Conservation (phyloP, 768 basidiomycete genomes). For the Flagelloscypha sp. region DNA sequence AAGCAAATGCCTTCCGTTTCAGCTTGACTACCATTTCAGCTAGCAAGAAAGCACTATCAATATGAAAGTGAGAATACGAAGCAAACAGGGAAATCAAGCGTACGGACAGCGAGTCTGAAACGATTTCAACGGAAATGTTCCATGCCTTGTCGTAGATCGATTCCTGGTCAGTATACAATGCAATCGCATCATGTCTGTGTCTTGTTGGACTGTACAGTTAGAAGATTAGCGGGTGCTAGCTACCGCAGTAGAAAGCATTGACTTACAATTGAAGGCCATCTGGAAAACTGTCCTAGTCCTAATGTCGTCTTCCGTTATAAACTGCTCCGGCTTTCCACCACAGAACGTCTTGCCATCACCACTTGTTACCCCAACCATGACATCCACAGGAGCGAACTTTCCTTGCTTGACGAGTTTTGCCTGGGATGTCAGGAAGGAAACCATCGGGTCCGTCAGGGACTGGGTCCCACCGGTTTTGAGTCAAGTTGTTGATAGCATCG, state of each 20-base stretch:
- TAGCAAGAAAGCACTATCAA: too few relatives aligned
- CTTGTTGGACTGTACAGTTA: constrained; percentile 29
- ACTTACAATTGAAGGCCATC: constrained; percentile 29
- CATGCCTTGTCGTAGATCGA: constrained; percentile 31
- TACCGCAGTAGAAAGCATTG: background rate
- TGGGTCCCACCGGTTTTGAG: constrained; percentile 7
- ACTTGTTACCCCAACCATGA: constrained; percentile 34
- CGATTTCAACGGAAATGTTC: constrained; percentile 32
- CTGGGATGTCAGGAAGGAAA: constrained; percentile 12
- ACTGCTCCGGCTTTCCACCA: constrained; percentile 25
- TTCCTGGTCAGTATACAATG: too few relatives aligned
- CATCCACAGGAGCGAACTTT: constrained; percentile 24
- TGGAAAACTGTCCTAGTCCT: constrained; percentile 17
- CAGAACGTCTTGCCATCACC: constrained; percentile 36
- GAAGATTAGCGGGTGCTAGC: too few relatives aligned
- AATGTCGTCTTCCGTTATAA: constrained; percentile 27
- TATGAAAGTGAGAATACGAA: too few relatives aligned
- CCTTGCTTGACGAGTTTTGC: constrained; percentile 13
- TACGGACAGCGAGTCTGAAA: constrained; percentile 36
- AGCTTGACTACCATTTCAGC: too few relatives aligned
- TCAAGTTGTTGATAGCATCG: constrained; percentile 14
- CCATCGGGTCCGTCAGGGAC: constrained; percentile 4
- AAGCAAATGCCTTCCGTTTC: too few relatives aligned
- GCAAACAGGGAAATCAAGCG: background rate
- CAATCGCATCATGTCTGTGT: constrained; percentile 26